These are phyloP conservation scores for Mucuna pruriens DNA, from an alignment of 306 rosid genomes.

Conservation along the genomic window DNA sequence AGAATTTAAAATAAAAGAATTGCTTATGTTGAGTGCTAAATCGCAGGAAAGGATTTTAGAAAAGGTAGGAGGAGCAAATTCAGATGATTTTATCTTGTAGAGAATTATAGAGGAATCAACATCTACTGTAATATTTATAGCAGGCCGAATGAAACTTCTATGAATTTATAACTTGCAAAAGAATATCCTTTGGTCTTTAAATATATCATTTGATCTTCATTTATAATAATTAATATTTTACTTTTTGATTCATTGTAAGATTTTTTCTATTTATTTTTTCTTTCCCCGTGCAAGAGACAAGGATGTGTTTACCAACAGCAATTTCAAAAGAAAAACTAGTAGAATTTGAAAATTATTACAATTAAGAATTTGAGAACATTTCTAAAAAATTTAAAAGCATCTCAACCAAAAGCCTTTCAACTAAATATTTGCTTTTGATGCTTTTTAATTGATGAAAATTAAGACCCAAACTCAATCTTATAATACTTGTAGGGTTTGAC, in stretches of 20 bases:
- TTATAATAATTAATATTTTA: neutral
- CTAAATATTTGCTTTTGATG: neutral
- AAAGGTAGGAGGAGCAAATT: neutral
- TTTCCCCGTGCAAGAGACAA: neutral
- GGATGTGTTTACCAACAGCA: neutral
- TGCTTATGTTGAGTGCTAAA: neutral
- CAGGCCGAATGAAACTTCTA: neutral
- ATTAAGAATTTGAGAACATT: no score
- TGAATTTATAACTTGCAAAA: no score
- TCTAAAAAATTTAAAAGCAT: neutral
- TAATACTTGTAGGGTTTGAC: neutral
- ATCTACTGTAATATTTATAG: neutral
- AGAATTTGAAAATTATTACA: no score
- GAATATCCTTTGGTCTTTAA: neutral
- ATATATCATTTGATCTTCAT: neutral
- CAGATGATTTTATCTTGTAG: neutral
- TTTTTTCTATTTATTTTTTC: neutral
- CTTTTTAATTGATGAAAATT: neutral
- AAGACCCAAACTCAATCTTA: neutral
- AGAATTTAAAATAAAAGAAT: neutral
- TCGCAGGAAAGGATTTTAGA: neutral
- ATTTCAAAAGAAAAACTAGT: neutral
- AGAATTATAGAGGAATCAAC: neutral
- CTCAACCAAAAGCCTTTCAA: neutral
- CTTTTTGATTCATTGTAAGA: neutral